phyloP scores from a whole-genome alignment of 139 green algal species.

The Mesotaenium endlicherianum region DNA sequence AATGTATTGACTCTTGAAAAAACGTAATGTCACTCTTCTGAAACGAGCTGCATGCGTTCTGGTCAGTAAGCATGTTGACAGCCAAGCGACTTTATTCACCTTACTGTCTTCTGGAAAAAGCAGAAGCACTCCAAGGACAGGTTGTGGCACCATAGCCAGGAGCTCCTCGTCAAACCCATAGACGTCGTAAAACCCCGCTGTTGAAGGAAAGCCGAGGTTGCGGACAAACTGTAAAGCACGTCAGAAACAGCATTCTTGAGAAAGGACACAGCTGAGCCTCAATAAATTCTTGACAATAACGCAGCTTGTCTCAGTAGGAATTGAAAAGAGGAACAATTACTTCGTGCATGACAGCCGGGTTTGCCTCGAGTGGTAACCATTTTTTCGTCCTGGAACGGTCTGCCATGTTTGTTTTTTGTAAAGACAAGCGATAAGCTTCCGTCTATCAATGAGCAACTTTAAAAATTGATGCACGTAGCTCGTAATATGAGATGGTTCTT shows the following conservation, averaged over 20 bases:
- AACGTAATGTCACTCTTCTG: too few relatives aligned
- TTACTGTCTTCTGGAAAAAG: constrained; percentile 45
- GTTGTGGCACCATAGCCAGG: constrained; percentile 54
- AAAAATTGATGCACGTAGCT: too few relatives aligned
- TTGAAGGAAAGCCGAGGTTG: constrained; percentile 6
- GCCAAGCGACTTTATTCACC: too few relatives aligned
- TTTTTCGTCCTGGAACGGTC: constrained; percentile 29
- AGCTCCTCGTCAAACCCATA: constrained; percentile 54
- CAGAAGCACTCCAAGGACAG: constrained; percentile 52
- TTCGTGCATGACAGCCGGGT: constrained; percentile 46
- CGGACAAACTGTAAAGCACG: constrained; percentile 21
- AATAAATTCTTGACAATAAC: background rate
- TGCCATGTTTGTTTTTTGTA: too few relatives aligned
- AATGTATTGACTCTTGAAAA: too few relatives aligned
- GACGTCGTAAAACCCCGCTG: constrained; percentile 49
- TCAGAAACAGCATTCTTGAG: background rate
- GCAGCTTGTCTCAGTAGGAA: background rate
- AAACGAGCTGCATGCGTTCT: too few relatives aligned
- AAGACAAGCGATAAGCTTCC: too few relatives aligned
- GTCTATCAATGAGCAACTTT: too few relatives aligned
- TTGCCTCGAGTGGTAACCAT: constrained; percentile 51
- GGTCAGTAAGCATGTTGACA: too few relatives aligned
- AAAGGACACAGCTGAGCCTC: background rate
- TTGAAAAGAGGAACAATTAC: background rate
- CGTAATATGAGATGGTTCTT: too few relatives aligned